Percentiles rank a stretch among this genome's conserved stretches.
phyloP scores from a whole-genome alignment of 495 filamentous ascomycete genomes.

The Wilcoxina mikolae region DNA sequence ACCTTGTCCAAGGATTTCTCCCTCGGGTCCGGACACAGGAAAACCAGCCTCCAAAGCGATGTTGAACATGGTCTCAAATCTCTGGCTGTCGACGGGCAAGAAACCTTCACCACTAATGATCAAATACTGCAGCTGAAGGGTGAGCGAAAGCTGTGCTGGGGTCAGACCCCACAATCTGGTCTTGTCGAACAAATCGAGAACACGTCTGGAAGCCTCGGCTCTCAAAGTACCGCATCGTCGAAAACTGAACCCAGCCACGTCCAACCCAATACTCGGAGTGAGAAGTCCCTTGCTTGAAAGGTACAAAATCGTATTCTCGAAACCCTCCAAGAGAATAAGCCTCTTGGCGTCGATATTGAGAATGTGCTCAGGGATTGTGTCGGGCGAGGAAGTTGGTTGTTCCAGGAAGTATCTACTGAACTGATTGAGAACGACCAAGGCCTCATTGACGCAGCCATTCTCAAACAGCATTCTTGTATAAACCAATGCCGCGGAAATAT shows the following conservation, averaged over 20 bases:
- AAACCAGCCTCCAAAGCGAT: slow-evolving; percentile 16
- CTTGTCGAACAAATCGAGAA: slow-evolving; percentile 17
- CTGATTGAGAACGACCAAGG: slow-evolving; percentile 69
- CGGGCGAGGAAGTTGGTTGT: neutral
- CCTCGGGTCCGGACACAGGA: slow-evolving; percentile 7
- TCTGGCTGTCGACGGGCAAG: slow-evolving; percentile 17
- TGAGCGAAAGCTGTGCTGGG: slow-evolving; percentile 43
- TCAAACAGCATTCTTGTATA: slow-evolving; percentile 75
- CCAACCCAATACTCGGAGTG: slow-evolving; percentile 25
- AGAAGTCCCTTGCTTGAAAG: slow-evolving; percentile 45
- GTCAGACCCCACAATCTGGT: slow-evolving; percentile 32
- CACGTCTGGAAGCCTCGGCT: slow-evolving; percentile 14
- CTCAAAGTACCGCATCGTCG: slow-evolving; percentile 16
- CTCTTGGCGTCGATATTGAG: slow-evolving; percentile 1
- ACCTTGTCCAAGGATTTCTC: slow-evolving; percentile 15
- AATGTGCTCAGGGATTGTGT: neutral
- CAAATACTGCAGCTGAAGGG: slow-evolving; percentile 49
- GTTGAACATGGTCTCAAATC: slow-evolving; percentile 23
- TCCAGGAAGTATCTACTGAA: slow-evolving; percentile 33
- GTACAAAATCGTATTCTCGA: slow-evolving; percentile 39
- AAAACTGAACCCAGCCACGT: slow-evolving; percentile 25
- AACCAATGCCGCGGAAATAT: slow-evolving; percentile 41
- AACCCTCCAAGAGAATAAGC: slow-evolving; percentile 17
- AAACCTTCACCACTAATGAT: slow-evolving; percentile 30
- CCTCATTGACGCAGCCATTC: slow-evolving; percentile 58